Percentiles rank a stretch among this genome's conserved stretches.
Conservation (phyloP, 352 stramenopile genomes). For the Globisporangium barbulae region DNA sequence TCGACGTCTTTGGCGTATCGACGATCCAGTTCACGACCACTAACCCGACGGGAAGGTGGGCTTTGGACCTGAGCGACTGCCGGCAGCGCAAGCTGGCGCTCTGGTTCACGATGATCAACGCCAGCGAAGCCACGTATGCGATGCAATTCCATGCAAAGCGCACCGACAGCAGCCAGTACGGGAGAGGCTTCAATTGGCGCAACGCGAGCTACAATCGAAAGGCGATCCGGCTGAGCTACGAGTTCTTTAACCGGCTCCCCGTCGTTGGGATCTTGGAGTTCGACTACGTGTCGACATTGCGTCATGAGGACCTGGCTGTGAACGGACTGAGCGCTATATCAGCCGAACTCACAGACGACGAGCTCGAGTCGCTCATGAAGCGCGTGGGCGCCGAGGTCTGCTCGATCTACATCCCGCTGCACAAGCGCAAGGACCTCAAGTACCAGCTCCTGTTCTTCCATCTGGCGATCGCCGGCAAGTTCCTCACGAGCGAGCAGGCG, state of each 20-base stretch:
- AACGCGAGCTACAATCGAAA: constrained; percentile 66
- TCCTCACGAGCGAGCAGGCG: constrained; percentile 40
- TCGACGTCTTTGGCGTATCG: constrained; percentile 40
- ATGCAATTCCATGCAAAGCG: constrained; percentile 38
- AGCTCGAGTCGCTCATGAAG: constrained; percentile 34
- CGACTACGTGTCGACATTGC: constrained; percentile 57
- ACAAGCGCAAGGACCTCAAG: constrained; percentile 68
- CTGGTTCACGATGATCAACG: constrained; percentile 68
- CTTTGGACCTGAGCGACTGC: constrained; percentile 43
- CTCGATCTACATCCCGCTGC: constrained; percentile 66
- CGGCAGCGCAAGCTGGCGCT: constrained; percentile 61
- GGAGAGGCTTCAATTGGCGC: constrained; percentile 54
- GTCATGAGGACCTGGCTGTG: constrained; percentile 38
- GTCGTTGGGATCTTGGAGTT: constrained; percentile 57
- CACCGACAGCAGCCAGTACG: constrained; percentile 59
- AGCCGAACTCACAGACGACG: constrained; percentile 32
- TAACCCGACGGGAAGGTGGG: constrained; percentile 63
- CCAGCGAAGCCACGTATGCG: constrained; percentile 26
- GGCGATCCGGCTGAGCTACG: constrained; percentile 40
- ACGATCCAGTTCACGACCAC: constrained; percentile 57
- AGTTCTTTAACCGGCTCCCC: constrained; percentile 60
- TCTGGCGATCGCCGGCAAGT: constrained; percentile 45
- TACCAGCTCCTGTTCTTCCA: constrained; percentile 72
- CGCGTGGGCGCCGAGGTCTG: constrained; percentile 63
- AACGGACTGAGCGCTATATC: neutral